Base-by-base conservation (phyloP, 176 grass and related monocot genomes). In the Triticum dicoccoides region DNA sequence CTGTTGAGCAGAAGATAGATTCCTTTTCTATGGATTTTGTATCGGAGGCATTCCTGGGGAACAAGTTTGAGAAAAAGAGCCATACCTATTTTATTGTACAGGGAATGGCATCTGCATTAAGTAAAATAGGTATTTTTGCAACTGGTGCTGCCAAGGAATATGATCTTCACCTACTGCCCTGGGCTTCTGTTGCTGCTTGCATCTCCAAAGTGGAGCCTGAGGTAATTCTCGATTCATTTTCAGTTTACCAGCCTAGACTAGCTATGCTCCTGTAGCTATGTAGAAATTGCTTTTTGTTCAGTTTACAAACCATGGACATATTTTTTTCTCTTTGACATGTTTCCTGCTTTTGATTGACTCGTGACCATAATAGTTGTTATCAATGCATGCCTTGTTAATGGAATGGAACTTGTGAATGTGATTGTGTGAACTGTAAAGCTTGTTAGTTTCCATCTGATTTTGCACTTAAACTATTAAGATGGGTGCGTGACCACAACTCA, bases 181-280 rank as follows among this genome's bases (percentile, higher is more conserved):
- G 96, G 93, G 93, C 90, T 74, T 95, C 93, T 84, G 93, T 98
- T 95, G 96, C 96, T 75, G 90, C 96, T 84, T 98, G 96, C 88
- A 92, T 95, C 63, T 94, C 96, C 61, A 81, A 92, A 42, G 24
- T 70, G 41, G 80, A 66, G 5, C 29, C 88, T 45, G 88, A 98
- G 93, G 96, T 95, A 95, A 45, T 92, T 9, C 20, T 14, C 39
- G 5, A 67, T 80, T 79, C 18, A 41, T 72, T 81, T 77, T 67
- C 80, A 79, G 1, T 78, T 25, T 74, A 8, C 69, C 49, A 62
- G 18, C 45, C 15, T 33, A 54, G 45, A 54, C 73, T 33, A 76
- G 45, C 30, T 33, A 54, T 68, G 45, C 72, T 17, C 49, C 15
- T 25, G 9, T 24, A 21, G 3, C 41, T 45, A 29, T 32, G n/a